A percentile compares a stretch with the other conserved stretches of the same genome.
Conservation (phyloP, 2,329 filamentous ascomycete species). For the Tetracladium maxilliforme region DNA sequence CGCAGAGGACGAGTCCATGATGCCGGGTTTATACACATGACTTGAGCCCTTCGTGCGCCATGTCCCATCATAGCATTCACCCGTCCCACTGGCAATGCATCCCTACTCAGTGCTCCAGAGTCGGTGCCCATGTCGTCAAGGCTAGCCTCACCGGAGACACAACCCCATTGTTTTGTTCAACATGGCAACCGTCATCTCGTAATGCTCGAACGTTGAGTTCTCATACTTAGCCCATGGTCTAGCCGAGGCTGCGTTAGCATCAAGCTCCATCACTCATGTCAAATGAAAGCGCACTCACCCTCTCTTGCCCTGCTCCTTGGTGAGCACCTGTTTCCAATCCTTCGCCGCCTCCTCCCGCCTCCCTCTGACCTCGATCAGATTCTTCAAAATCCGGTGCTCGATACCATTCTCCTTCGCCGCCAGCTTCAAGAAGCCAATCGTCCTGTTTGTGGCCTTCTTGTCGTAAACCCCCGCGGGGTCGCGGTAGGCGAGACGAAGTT, state of each 20-base stretch:
- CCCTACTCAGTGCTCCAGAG: too few relatives aligned
- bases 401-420: conserved; percentile 48
- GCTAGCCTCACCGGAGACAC: conserved; percentile 43
- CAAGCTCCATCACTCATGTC: too few relatives aligned
- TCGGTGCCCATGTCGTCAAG: too few relatives aligned
- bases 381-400: conserved; percentile 61
- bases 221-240: too few relatives aligned
- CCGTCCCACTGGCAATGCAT: too few relatives aligned
- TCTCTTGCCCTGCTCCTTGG: conserved; percentile 4
- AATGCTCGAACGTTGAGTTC: conserved; percentile 35
- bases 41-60: too few relatives aligned
- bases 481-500: conserved; percentile 44
- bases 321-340: conserved; percentile 12
- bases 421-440: conserved; percentile 53
- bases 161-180: conserved; percentile 60
- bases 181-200: conserved; percentile 57
- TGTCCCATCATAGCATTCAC: too few relatives aligned
- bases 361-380: conserved; percentile 44
- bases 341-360: conserved; percentile 22
- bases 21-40: too few relatives aligned
- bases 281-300: too few relatives aligned
- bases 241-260: too few relatives aligned
- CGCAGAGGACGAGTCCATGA: too few relatives aligned
- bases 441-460: conserved; percentile 43
- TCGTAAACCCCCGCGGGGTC: conserved; percentile 27